phyloP scores from a whole-genome alignment of 2,329 filamentous ascomycete species.

The Colletotrichum acutatum region DNA sequence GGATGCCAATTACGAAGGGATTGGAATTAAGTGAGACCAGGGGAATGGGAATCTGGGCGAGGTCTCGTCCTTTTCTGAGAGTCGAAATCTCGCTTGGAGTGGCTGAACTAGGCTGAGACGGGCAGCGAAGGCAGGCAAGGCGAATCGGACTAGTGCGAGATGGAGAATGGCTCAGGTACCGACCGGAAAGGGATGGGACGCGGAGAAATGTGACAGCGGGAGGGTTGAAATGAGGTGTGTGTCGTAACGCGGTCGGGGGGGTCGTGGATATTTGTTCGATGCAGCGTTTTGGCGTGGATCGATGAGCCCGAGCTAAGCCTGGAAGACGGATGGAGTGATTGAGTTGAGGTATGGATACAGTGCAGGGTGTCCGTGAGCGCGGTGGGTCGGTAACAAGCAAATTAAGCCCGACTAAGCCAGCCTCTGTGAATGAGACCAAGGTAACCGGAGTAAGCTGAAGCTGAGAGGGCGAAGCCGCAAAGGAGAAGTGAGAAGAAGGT shows the following conservation, averaged over 20 bases:
- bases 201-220: conserved; percentile 35
- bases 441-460: no score
- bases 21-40: conserved; percentile 9
- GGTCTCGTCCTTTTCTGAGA: conserved; percentile 6
- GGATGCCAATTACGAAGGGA: conserved; percentile 7
- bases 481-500: neutral
- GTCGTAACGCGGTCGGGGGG: conserved; percentile 17
- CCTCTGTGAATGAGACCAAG: neutral
- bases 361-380: conserved; percentile 9
- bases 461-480: neutral
- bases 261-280: conserved; percentile 32
- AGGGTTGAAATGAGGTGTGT: conserved; percentile 19
- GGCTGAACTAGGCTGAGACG: neutral
- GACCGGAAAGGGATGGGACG: conserved; percentile 27
- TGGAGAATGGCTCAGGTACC: conserved; percentile 27
- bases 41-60: conserved; percentile 25
- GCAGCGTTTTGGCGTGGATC: neutral
- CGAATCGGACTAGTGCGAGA: conserved; percentile 27
- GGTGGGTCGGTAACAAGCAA: conserved; percentile 16
- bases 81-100: conserved; percentile 34
- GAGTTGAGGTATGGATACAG: neutral
- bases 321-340: neutral
- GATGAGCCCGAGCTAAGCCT: neutral
- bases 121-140: neutral
- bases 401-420: conserved; percentile 8